Percentiles rank a stretch among this genome's conserved stretches.
Conservation (phyloP, 75 land plant genomes). For the Cryptomeria japonica region DNA sequence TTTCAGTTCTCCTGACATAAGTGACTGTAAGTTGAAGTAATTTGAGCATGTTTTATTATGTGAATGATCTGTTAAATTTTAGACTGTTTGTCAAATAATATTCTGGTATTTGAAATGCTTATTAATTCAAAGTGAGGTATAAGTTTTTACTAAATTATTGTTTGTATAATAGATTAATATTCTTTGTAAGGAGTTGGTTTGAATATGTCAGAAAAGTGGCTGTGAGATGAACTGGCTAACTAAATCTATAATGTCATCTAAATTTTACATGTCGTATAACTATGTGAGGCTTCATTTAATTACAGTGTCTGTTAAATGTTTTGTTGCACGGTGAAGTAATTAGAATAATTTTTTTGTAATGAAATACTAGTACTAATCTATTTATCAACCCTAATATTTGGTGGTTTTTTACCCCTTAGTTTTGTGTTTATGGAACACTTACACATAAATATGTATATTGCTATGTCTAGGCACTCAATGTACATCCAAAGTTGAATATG, state of each 20-base stretch:
- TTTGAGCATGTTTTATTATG: neutral
- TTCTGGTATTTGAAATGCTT: neutral
- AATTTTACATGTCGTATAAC: no score
- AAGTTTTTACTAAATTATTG: neutral
- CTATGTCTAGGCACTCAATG: conserved; percentile 34
- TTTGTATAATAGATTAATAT: neutral
- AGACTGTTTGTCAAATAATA: neutral
- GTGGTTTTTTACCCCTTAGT: neutral
- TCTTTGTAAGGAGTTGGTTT: neutral
- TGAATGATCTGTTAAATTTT: neutral
- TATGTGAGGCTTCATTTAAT: neutral
- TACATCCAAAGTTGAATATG: conserved; percentile 49
- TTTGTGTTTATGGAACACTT: neutral
- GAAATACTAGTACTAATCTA: neutral
- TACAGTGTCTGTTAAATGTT: neutral
- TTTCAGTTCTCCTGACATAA: neutral
- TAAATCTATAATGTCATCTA: neutral
- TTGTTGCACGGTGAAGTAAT: neutral
- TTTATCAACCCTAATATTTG: no score
- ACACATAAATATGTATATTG: no score
- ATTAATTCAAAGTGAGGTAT: no score
- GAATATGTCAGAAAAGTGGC: neutral
- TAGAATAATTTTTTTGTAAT: neutral
- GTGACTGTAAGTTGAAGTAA: neutral
- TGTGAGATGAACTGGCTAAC: neutral